phyloP scores from a whole-genome alignment of 768 basidiomycete genomes.

The Hypholoma sublateritium region DNA sequence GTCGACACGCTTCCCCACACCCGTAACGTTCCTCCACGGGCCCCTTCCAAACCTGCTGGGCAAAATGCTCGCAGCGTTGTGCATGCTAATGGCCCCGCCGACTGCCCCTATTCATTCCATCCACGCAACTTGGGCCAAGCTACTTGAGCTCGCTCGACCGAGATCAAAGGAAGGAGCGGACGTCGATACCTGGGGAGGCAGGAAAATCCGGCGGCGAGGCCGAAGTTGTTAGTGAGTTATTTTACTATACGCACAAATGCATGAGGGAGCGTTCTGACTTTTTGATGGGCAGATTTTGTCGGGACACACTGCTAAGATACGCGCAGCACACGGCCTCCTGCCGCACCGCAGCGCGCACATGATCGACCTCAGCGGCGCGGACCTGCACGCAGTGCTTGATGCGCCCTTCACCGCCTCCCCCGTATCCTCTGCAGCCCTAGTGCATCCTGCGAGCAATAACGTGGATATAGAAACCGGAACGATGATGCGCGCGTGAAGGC shows the following conservation, averaged over 20 bases:
- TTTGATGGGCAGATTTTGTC: background rate
- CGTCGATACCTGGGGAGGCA: background rate
- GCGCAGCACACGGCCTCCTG: background rate
- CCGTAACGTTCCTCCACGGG: background rate
- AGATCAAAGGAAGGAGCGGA: background rate
- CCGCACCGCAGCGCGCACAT: background rate
- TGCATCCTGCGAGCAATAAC: too few relatives aligned
- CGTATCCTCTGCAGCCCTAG: too few relatives aligned
- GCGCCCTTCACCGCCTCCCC: background rate
- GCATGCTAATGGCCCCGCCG: background rate
- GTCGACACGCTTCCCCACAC: background rate
- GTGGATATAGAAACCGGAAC: too few relatives aligned
- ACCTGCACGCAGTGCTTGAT: background rate
- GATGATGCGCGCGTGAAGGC: too few relatives aligned
- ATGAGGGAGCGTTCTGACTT: background rate
- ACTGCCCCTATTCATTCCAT: background rate
- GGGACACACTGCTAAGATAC: background rate
- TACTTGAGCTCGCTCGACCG: background rate
- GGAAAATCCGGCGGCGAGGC: background rate
- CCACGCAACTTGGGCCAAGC: background rate
- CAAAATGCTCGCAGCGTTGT: background rate
- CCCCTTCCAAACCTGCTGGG: background rate
- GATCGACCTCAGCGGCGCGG: background rate
- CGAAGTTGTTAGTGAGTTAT: background rate
- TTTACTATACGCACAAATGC: background rate